These are phyloP conservation scores for Auriscalpium microsporum DNA, from an alignment of 768 basidiomycete species.

Conservation along the genomic window DNA sequence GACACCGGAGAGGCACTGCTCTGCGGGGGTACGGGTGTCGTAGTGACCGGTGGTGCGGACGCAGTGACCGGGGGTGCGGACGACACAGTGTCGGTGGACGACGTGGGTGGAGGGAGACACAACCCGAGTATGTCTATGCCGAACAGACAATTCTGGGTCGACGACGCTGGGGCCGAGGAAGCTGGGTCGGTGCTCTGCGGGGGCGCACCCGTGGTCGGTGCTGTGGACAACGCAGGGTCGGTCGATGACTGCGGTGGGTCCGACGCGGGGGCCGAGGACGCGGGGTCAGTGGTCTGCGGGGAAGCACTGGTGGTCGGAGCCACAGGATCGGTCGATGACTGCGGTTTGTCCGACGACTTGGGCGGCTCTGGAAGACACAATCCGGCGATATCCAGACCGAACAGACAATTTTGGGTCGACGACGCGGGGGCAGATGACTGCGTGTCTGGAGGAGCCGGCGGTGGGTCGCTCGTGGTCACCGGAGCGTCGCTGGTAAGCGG, in stretches of 20 bases:
- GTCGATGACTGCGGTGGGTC: background rate
- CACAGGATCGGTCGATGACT: background rate
- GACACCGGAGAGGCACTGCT: too few relatives aligned
- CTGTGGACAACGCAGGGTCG: background rate
- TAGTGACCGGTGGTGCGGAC: background rate
- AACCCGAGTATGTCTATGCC: background rate
- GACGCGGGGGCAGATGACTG: background rate
- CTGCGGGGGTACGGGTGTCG: too few relatives aligned
- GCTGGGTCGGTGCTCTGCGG: too few relatives aligned
- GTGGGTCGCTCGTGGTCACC: too few relatives aligned
- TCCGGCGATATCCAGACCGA: background rate
- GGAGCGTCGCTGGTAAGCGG: too few relatives aligned
- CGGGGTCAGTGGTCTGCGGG: constrained; percentile 2
- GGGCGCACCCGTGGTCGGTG: too few relatives aligned
- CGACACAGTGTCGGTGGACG: background rate
- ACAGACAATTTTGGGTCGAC: background rate
- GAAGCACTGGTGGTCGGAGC: background rate
- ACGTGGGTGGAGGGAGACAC: background rate
- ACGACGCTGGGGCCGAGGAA: background rate
- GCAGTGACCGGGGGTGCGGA: background rate
- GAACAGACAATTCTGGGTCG: background rate
- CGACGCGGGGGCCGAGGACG: too few relatives aligned
- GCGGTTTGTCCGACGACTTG: too few relatives aligned
- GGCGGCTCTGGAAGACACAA: background rate
- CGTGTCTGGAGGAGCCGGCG: background rate